phyloP scores from a whole-genome alignment of 768 basidiomycete genomes.

The Tulasnella sp. region DNA sequence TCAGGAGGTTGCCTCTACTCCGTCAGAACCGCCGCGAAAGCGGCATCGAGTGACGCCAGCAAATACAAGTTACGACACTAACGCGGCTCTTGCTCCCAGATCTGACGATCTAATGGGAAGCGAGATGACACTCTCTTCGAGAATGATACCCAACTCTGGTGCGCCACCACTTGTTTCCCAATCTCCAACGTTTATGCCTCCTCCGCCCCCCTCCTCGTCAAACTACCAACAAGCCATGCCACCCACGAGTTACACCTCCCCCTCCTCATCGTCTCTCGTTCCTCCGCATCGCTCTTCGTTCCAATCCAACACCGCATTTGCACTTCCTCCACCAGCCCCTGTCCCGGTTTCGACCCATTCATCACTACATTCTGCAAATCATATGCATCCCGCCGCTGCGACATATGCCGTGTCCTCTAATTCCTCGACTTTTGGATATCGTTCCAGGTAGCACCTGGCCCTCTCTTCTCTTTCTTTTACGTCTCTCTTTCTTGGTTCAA shows the following conservation, averaged over 20 bases:
- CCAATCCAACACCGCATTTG: background rate
- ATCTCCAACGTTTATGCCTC: background rate
- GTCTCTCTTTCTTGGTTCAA: too few species aligned
- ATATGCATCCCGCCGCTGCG: slow-evolving; percentile 1
- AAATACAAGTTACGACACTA: background rate
- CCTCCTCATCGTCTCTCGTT: background rate
- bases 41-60: background rate
- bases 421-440: too few species aligned
- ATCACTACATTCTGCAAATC: background rate
- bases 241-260: background rate
- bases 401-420: too few species aligned
- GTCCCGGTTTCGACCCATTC: background rate
- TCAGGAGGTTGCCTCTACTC: background rate
- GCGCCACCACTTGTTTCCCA: background rate
- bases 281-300: background rate
- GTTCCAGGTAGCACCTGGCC: too few species aligned
- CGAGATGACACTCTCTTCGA: background rate
- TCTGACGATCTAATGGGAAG: background rate
- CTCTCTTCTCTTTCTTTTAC: too few species aligned
- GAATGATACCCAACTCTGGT: background rate
- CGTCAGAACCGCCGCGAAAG: background rate
- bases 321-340: background rate
- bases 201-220: background rate
- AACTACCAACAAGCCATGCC: background rate
- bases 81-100: background rate